phyloP scores from a whole-genome alignment of 805 yeast genomes.

The Ogataea haglerorum region DNA sequence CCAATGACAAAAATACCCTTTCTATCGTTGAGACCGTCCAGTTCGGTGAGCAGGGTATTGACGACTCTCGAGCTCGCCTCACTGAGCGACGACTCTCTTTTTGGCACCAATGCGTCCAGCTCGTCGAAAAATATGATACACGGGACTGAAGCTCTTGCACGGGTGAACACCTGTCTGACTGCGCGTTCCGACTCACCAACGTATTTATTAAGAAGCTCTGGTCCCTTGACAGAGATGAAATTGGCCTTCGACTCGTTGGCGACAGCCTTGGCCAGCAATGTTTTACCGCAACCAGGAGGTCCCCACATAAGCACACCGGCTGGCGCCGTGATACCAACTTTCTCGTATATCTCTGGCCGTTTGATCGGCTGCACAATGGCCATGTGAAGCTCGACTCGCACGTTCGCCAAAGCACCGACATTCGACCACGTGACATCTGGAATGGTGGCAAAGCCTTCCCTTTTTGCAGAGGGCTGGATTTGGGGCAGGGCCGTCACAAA shows the following conservation, averaged over 20 bases:
- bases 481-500: slow-evolving; percentile 84
- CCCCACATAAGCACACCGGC: slow-evolving; percentile 98
- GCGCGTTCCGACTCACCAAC: slow-evolving; percentile 96
- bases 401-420: slow-evolving; percentile 82
- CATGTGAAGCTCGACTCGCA: slow-evolving; percentile 90
- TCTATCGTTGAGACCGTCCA: slow-evolving; percentile 92
- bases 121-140: slow-evolving; percentile 94
- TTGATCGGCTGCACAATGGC: slow-evolving; percentile 96
- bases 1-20: slow-evolving; percentile 93
- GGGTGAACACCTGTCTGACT: slow-evolving; percentile 86
- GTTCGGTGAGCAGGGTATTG: slow-evolving; percentile 87
- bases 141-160: slow-evolving; percentile 94
- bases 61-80: slow-evolving; percentile 93
- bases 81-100: slow-evolving; percentile 82
- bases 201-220: slow-evolving; percentile 90
- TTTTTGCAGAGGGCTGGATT: slow-evolving; percentile 94
- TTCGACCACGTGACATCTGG: slow-evolving; percentile 96
- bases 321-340: slow-evolving; percentile 94
- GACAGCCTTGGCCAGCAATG: slow-evolving; percentile 92
- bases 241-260: slow-evolving; percentile 97
- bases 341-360: slow-evolving; percentile 82
- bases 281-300: slow-evolving; percentile 99
- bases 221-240: slow-evolving; percentile 93
- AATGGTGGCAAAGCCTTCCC: slow-evolving; percentile 98
- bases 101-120: slow-evolving; percentile 91